phyloP scores from a whole-genome alignment of 345 rosid genomes.

The Linum lewisii region DNA sequence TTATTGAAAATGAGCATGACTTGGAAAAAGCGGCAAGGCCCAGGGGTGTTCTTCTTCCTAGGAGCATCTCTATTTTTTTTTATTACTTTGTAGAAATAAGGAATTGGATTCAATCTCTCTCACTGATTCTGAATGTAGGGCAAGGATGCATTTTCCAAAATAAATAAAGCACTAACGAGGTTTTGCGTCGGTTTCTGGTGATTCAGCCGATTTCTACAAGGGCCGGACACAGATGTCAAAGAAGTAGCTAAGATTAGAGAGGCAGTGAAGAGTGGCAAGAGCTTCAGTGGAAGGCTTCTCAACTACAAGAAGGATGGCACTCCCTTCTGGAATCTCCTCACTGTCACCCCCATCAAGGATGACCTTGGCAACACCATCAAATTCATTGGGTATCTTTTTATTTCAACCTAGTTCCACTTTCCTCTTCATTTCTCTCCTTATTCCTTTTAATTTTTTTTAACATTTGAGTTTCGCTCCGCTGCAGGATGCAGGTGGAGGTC shows the following conservation, averaged over 20 bases:
- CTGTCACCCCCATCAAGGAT: conserved; percentile 85
- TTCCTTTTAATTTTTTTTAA: neutral
- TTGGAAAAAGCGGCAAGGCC: too few relatives aligned
- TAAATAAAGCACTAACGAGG: too few relatives aligned
- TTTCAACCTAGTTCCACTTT: neutral
- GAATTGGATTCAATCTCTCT: too few relatives aligned
- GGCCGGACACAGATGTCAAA: conserved; percentile 63
- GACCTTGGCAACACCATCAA: conserved; percentile 67
- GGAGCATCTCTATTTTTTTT: too few relatives aligned
- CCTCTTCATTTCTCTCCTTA: neutral
- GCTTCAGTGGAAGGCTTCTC: conserved; percentile 84
- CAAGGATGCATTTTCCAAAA: too few relatives aligned
- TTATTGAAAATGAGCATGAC: too few relatives aligned
- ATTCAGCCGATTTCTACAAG: conserved; percentile 94
- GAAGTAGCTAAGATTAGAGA: conserved; percentile 76
- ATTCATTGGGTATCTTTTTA: conserved; percentile 64
- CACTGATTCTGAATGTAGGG: too few relatives aligned
- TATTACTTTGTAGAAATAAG: too few relatives aligned
- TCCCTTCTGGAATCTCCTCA: conserved; percentile 97
- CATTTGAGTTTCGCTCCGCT: neutral
- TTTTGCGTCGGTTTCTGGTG: neutral
- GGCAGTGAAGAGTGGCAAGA: conserved; percentile 56
- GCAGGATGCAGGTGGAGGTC: conserved; percentile 98
- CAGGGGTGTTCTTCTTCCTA: too few relatives aligned
- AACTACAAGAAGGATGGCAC: conserved; percentile 90